Conservation (phyloP, 75 land plant genomes). For the Selaginella moellendorffii region DNA sequence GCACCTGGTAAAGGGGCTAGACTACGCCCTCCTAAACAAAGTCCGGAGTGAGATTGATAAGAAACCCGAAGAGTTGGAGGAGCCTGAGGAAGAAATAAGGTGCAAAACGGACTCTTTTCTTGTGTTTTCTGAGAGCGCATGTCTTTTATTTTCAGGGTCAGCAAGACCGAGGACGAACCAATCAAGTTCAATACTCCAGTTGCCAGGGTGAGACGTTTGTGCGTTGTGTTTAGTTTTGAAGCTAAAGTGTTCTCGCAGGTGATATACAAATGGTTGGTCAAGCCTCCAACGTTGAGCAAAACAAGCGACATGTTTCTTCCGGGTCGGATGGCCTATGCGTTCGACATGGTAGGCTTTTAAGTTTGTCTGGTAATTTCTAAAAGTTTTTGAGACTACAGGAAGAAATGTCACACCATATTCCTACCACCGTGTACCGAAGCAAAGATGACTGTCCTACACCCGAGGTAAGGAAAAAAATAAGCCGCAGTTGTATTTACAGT, state of each 20-base stretch:
- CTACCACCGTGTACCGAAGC: constrained; percentile 93
- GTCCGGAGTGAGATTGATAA: constrained; percentile 92
- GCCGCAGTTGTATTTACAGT: too few relatives aligned
- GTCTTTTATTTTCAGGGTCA: not conserved
- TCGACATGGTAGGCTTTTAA: constrained; percentile 44
- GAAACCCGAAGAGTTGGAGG: constrained; percentile 67
- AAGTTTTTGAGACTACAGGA: too few relatives aligned
- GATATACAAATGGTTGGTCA: constrained; percentile 82
- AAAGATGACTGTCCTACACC: constrained; percentile 97
- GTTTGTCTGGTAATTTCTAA: too few relatives aligned
- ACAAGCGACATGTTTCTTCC: constrained; percentile 96
- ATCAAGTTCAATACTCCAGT: constrained; percentile 75
- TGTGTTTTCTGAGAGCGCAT: not conserved
- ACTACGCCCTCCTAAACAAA: constrained; percentile 92
- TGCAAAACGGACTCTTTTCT: constrained; percentile 12
- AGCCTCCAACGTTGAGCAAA: constrained; percentile 70
- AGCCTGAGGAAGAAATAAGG: constrained; percentile 52
- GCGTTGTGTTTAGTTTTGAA: not conserved
- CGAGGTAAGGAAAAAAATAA: constrained; percentile 35
- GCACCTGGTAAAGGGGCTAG: constrained; percentile 96
- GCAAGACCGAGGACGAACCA: too few relatives aligned
- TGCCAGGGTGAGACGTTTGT: constrained; percentile 58
- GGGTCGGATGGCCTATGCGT: constrained; percentile 84
- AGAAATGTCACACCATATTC: constrained; percentile 66
- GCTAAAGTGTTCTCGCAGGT: constrained; percentile 31